A percentile compares a stretch with the other conserved stretches of the same genome.
These are phyloP conservation scores for Glycine latifolia DNA, from an alignment of 306 rosid species.

Conservation along the genomic window DNA sequence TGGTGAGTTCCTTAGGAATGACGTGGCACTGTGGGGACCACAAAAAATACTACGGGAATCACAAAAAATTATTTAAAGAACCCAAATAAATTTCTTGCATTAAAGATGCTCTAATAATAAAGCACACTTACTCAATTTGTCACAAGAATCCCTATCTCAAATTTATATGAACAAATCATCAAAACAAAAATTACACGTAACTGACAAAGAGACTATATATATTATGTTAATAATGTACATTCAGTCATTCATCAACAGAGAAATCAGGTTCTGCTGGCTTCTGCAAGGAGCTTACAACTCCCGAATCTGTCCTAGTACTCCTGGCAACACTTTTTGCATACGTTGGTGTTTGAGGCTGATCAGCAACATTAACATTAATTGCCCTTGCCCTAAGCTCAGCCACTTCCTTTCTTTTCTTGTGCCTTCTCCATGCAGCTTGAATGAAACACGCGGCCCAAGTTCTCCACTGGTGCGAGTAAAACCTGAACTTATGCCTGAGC, in stretches of 20 bases:
- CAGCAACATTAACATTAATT: constrained; percentile 1
- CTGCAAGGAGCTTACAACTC: constrained; percentile 62
- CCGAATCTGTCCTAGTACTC: constrained; percentile 61
- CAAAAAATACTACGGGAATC: too few relatives aligned
- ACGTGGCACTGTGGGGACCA: too few relatives aligned
- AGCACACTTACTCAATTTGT: too few relatives aligned
- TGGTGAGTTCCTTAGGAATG: too few relatives aligned
- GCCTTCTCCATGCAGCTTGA: constrained; percentile 87
- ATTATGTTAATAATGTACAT: too few relatives aligned
- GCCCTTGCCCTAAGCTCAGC: constrained; percentile 64
- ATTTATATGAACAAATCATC: too few relatives aligned
- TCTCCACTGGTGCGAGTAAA: constrained; percentile 93
- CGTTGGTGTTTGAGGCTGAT: constrained; percentile 45
- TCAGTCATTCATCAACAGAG: constrained; percentile 53
- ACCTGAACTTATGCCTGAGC: constrained; percentile 82
- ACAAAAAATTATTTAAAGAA: too few relatives aligned
- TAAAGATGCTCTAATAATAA: too few relatives aligned
- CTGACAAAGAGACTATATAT: too few relatives aligned
- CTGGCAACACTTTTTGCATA: constrained; percentile 36
- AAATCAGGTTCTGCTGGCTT: constrained; percentile 90
- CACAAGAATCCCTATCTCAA: too few relatives aligned
- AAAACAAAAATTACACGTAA: too few relatives aligned
- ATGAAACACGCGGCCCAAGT: constrained; percentile 89
- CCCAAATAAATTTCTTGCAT: too few relatives aligned
- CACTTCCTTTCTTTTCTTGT: constrained; percentile 64